Evolutionary conservation across 345 rosid genomes (phyloP).

Genomic region (Luvunga scandens): DNA sequence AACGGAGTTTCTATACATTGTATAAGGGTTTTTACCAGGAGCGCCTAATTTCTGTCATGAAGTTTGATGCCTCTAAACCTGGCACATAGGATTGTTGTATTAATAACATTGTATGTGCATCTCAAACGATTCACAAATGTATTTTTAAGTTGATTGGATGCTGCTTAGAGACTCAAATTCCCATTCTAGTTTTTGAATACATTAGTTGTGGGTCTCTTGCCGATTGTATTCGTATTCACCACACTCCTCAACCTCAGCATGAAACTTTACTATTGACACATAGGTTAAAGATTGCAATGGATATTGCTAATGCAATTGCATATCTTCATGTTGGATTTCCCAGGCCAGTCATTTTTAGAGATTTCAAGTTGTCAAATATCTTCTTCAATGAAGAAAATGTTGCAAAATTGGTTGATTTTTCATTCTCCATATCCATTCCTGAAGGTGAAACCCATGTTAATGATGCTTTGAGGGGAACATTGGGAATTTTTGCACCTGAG

Average conservation of each 20-base stretch:
- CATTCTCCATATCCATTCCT: constrained; percentile 9
- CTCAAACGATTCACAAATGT: background rate
- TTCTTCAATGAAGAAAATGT: background rate
- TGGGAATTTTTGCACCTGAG: constrained; percentile 1
- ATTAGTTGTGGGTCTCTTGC: background rate
- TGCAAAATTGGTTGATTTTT: constrained; percentile 19
- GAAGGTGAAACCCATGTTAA: constrained; percentile 20
- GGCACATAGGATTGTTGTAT: background rate
- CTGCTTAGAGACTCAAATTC: background rate
- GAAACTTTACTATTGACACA: background rate
- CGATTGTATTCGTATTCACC: background rate
- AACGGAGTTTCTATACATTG: background rate
- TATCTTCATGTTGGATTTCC: constrained; percentile 22
- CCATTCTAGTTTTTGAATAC: background rate
- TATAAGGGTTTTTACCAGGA: constrained; percentile 7
- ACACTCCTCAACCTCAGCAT: background rate
- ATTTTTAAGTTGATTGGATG: background rate
- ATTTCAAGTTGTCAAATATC: background rate
- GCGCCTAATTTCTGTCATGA: constrained; percentile 13
- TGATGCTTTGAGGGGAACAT: background rate
- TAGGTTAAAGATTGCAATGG: background rate
- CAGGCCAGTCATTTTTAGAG: constrained; percentile 15
- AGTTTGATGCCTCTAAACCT: background rate
- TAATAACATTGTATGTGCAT: constrained; percentile 2
- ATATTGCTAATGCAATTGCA: constrained; percentile 12